A percentile compares a stretch with the other conserved stretches of the same genome.
phyloP scores from a whole-genome alignment of 257 asterid genomes.

The Rubia yunnanensis region DNA sequence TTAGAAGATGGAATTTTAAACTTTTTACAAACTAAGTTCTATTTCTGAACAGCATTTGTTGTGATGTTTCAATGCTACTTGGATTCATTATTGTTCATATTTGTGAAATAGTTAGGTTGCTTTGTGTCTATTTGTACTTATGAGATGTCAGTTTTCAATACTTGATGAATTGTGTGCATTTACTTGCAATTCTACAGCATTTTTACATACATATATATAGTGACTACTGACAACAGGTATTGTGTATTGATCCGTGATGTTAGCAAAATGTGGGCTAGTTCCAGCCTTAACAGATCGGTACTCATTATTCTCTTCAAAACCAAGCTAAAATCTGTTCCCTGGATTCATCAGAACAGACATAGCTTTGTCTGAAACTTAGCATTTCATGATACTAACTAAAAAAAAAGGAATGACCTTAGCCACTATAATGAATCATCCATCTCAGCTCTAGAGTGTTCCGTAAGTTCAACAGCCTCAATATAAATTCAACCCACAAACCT shows the following conservation, averaged over 20 bases:
- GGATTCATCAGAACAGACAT: neutral
- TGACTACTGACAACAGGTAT: neutral
- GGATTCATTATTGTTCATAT: too few relatives aligned
- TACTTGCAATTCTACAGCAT: neutral
- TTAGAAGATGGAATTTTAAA: too few relatives aligned
- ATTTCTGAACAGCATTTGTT: neutral
- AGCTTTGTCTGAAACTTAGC: neutral
- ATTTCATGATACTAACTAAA: neutral
- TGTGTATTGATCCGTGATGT: neutral
- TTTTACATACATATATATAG: neutral
- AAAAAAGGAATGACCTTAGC: neutral
- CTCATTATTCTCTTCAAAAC: neutral
- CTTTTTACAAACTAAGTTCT: neutral
- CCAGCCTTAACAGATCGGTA: neutral
- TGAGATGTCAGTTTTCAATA: neutral
- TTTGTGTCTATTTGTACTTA: too few relatives aligned
- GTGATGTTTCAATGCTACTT: neutral
- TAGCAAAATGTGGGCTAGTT: neutral
- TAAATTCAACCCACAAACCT: neutral
- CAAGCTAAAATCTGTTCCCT: neutral
- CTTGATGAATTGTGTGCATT: neutral
- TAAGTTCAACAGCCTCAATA: neutral
- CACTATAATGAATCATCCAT: neutral
- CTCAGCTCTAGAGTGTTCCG: neutral
- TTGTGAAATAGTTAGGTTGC: neutral